Conservation (phyloP, 108 stramenopile species). For the Fragilariopsis cylindrus region DNA sequence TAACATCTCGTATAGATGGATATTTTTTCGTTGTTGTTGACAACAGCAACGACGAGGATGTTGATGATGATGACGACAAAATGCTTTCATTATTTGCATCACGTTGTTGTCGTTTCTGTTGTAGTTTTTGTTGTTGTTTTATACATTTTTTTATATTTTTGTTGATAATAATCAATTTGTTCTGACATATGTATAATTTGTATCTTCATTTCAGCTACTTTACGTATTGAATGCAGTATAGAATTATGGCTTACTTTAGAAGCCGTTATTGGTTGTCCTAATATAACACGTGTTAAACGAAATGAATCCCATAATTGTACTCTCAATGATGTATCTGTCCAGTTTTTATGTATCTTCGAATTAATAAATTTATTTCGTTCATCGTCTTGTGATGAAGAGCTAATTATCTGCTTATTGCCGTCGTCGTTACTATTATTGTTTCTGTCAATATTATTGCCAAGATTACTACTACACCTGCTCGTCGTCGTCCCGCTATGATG, state of each 20-base stretch:
- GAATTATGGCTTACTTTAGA: constrained; percentile 10
- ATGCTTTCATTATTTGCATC: neutral
- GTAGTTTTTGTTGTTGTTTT: neutral
- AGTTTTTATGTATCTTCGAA: neutral
- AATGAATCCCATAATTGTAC: constrained; percentile 34
- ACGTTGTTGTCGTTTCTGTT: neutral
- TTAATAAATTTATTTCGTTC: neutral
- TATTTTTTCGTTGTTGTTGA: neutral
- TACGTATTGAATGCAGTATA: constrained; percentile 29
- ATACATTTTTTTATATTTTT: neutral
- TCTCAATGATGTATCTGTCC: neutral
- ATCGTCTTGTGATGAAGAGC: neutral
- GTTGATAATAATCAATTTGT: neutral
- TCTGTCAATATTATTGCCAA: neutral
- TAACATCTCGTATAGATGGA: neutral
- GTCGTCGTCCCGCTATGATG: neutral
- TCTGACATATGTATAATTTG: constrained; percentile 7
- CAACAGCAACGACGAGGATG: neutral
- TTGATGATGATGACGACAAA: neutral
- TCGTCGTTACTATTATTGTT: neutral
- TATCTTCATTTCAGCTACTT: constrained; percentile 40
- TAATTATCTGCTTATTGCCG: neutral
- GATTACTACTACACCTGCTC: neutral
- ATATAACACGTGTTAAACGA: constrained; percentile 34
- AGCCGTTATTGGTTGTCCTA: constrained; percentile 21